These are phyloP conservation scores for Gynandropsis gynandra DNA, from an alignment of 345 rosid species.

Conservation along the genomic window DNA sequence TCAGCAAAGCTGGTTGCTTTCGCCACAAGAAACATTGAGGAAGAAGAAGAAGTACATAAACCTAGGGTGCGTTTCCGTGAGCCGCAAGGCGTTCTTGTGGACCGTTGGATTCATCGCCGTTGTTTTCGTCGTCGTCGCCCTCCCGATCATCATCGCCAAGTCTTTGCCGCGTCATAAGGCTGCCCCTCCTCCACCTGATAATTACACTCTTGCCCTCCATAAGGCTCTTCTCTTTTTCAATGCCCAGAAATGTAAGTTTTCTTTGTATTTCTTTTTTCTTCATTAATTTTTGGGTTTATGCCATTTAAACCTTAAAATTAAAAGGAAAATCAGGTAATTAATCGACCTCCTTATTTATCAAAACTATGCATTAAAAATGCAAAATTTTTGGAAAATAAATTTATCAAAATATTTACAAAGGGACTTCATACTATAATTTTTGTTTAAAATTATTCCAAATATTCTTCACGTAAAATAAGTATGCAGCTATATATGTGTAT, in stretches of 20 bases:
- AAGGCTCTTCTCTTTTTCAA: constrained; percentile 82
- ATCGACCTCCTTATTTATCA: no score
- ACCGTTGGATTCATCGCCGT: constrained; percentile 32
- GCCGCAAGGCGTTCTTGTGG: constrained; percentile 48
- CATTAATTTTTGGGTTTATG: background rate
- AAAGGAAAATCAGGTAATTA: no score
- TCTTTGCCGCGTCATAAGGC: constrained; percentile 49
- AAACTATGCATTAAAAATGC: no score
- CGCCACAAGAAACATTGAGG: constrained; percentile 44
- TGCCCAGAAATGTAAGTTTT: constrained; percentile 75
- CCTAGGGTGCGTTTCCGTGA: constrained; percentile 62
- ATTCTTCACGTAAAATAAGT: no score
- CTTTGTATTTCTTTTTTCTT: background rate
- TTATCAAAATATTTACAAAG: no score
- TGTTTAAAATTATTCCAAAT: no score
- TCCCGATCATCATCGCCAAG: constrained; percentile 58
- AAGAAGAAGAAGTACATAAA: constrained; percentile 54
- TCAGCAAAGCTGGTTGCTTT: constrained; percentile 80
- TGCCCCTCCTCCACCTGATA: constrained; percentile 51
- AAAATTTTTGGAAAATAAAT: no score
- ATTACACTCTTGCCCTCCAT: constrained; percentile 68
- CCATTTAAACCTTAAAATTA: background rate
- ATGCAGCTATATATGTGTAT: no score
- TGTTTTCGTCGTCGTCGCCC: constrained; percentile 50
- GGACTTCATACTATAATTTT: no score